Base-by-base conservation (phyloP, 192 early-diverging fungal genomes). In the Allomyces arbusculus region DNA sequence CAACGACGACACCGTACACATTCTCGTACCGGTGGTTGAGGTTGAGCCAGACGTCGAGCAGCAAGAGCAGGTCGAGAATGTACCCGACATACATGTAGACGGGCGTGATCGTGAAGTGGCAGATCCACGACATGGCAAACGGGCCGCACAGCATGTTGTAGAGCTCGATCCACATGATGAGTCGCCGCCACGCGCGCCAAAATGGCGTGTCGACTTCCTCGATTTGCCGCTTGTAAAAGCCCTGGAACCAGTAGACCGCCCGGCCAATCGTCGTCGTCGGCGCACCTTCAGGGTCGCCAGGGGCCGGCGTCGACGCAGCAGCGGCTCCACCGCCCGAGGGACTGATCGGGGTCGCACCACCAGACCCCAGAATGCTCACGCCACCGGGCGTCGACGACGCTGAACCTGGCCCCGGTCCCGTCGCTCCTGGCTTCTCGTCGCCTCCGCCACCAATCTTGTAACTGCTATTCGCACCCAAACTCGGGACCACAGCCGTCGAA, bases 131-230 rank as follows among this genome's bases (percentile, higher is more conserved):
- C 20, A 70, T 14, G 20, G n/a, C 55, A 9, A 67, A 33, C 12
- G 69, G 69, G 55, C 62, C 45, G n/a, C 62, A 25, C 4, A 67
- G 10, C 22, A 70, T 16, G 44, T 70, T 70, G 69, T 58, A 58
- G 61, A 70, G 16, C 22, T 70, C 67, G n/a, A 63, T 58, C 16
- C 16, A 14, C 16, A 58, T 20, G 33, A 65, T 44, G 14, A 65
- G 64, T 43, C 16, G 22, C 26, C 20, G 20, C 44, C 64, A 24
- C 14, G 20, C 64, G 64, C 16, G 20, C 50, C 50, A 58, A n/a
- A 58, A 58, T 14, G 16, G 50, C 16, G 50, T 58, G 20, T 58
- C 20, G 12, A n/a, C 16, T 20, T 14, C 20, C 16, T 58, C 16
- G 6, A 58, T 58, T 58, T 58, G 50, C 16, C 20, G 50, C 50